Conservation (phyloP, 73 alveolate genomes). For the Uronychia setigera region DNA sequence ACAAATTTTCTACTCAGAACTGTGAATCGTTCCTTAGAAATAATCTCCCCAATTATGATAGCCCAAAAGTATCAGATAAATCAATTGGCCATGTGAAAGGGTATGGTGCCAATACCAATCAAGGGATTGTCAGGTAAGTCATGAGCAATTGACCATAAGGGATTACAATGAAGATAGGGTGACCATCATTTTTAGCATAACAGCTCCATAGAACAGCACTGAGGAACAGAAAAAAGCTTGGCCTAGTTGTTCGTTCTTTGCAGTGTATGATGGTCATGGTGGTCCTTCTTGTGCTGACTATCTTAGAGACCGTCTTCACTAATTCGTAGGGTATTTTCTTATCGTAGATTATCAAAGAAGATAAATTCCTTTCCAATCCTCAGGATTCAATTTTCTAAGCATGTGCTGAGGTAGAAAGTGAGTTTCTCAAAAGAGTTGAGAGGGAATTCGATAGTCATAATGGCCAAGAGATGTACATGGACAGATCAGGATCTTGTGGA, state of each 20-base stretch:
- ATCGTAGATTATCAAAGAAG: slow-evolving; percentile 33
- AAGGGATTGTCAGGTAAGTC: slow-evolving; percentile 49
- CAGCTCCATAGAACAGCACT: slow-evolving; percentile 54
- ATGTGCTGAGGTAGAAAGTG: slow-evolving; percentile 84
- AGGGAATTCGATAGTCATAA: neutral
- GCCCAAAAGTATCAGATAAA: slow-evolving; percentile 49
- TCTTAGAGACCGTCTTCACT: slow-evolving; percentile 74
- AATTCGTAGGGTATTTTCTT: slow-evolving; percentile 38
- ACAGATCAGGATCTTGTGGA: slow-evolving; percentile 46
- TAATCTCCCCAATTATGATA: neutral
- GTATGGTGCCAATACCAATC: slow-evolving; percentile 85
- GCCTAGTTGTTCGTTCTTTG: slow-evolving; percentile 66
- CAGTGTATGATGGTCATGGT: slow-evolving; percentile 86
- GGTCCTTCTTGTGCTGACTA: slow-evolving; percentile 80
- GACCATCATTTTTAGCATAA: slow-evolving; percentile 69
- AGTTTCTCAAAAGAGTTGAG: slow-evolving; percentile 71
- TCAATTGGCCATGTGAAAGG: slow-evolving; percentile 68
- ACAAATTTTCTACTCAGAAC: neutral
- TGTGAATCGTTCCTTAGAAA: neutral
- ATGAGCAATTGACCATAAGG: slow-evolving; percentile 39
- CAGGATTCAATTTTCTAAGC: slow-evolving; percentile 90
- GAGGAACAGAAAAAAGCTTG: slow-evolving; percentile 25
- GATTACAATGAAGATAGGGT: slow-evolving; percentile 88
- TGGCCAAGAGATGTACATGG: neutral
- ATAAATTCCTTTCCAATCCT: slow-evolving; percentile 89